Evolutionary conservation across 1,139 yeast genomes (phyloP).

Genomic region (Ogataea hybrid): DNA sequence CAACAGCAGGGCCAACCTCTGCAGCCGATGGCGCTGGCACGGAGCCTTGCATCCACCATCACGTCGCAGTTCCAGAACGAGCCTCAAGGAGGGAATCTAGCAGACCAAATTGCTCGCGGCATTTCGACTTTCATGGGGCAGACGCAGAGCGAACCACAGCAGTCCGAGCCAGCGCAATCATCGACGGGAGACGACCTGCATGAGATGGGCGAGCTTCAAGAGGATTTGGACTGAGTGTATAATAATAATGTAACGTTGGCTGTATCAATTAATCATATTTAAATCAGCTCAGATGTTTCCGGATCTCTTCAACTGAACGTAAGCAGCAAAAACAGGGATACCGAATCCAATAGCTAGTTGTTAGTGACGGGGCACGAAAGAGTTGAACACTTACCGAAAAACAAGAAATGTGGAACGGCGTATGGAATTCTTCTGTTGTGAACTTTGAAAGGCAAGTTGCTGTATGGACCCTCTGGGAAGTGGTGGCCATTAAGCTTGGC

Average conservation of each 20-base stretch:
- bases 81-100: slow-evolving; percentile 8
- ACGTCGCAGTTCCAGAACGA: slow-evolving; percentile 10
- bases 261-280: slow-evolving; percentile 2
- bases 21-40: slow-evolving; percentile 13
- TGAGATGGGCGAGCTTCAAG: slow-evolving; percentile 9
- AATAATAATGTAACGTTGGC: slow-evolving; percentile 1
- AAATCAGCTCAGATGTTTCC: slow-evolving; percentile 47
- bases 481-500: slow-evolving; percentile 44
- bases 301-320: slow-evolving; percentile 73
- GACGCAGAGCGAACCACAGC: slow-evolving; percentile 1
- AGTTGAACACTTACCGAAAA: slow-evolving; percentile 48
- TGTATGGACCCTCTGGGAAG: slow-evolving; percentile 81
- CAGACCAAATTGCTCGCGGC: slow-evolving; percentile 17
- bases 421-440: slow-evolving; percentile 90
- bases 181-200: slow-evolving; percentile 1
- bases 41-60: slow-evolving; percentile 13
- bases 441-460: slow-evolving; percentile 91
- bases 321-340: slow-evolving; percentile 67
- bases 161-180: background rate
- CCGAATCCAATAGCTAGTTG: slow-evolving; percentile 41
- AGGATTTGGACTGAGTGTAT: slow-evolving; percentile 13
- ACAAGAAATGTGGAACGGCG: slow-evolving; percentile 76
- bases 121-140: slow-evolving; percentile 15
- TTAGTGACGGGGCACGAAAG: slow-evolving; percentile 8
- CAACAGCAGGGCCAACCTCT: slow-evolving; percentile 9